These are phyloP conservation scores for Salix brachista DNA, from an alignment of 345 rosid species.

Conservation along the genomic window DNA sequence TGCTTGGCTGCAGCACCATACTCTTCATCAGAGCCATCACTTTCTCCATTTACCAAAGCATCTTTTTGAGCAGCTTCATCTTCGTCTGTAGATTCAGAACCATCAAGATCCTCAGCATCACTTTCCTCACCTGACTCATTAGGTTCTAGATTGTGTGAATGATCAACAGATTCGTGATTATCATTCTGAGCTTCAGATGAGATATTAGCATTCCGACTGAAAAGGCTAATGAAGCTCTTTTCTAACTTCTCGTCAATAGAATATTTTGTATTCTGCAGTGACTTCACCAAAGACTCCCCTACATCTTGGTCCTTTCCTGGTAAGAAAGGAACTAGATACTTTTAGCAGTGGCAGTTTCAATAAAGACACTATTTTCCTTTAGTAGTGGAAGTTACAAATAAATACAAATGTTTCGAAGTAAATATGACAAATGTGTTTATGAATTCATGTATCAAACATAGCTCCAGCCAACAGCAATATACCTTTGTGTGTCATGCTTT, in stretches of 20 bases:
- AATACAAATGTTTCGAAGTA: background rate
- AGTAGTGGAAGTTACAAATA: background rate
- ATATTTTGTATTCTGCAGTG: conserved; percentile 76
- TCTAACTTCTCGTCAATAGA: conserved; percentile 81
- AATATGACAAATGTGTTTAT: background rate
- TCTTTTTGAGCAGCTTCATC: conserved; percentile 28
- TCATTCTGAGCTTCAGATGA: conserved; percentile 32
- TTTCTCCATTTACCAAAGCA: conserved; percentile 13
- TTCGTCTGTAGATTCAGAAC: conserved; percentile 38
- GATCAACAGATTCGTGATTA: conserved; percentile 19
- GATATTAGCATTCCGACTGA: conserved; percentile 41
- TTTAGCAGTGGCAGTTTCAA: background rate
- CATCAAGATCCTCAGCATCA: conserved; percentile 37
- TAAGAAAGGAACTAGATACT: conserved; percentile 10
- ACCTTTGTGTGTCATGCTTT: conserved; percentile 53
- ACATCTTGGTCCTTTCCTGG: conserved; percentile 72
- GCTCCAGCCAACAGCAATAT: background rate
- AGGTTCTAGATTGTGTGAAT: conserved; percentile 34
- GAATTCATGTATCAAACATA: too few species aligned
- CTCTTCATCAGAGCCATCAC: conserved; percentile 33
- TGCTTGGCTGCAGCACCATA: conserved; percentile 19
- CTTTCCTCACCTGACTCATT: conserved; percentile 28
- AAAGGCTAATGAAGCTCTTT: conserved; percentile 66
- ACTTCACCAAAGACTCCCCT: conserved; percentile 76
- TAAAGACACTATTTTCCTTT: too few species aligned